Percentiles rank a stretch among this genome's conserved stretches.
phyloP scores from a whole-genome alignment of 345 rosid genomes.

The Heritiera fomes region DNA sequence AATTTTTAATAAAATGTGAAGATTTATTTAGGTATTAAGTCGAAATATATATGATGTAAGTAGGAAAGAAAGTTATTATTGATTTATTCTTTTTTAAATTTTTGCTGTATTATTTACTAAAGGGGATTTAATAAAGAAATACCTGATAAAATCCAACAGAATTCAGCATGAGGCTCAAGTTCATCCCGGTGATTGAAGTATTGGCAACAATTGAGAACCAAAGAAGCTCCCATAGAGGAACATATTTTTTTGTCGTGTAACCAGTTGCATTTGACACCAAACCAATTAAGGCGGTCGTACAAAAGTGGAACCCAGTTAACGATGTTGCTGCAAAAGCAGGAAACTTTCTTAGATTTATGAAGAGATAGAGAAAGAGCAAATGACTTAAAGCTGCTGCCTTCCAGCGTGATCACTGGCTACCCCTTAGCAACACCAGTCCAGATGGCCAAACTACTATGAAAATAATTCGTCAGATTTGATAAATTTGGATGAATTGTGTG shows the following conservation, averaged over 20 bases:
- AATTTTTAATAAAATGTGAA: too few relatives aligned
- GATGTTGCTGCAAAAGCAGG: slow-evolving; percentile 20
- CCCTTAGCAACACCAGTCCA: background rate
- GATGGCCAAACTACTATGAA: background rate
- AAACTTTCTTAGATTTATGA: background rate
- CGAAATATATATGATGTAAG: background rate
- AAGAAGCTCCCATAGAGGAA: slow-evolving; percentile 30
- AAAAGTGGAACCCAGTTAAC: slow-evolving; percentile 28
- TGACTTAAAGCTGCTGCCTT: background rate
- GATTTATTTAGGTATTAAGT: too few relatives aligned
- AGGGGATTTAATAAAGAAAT: background rate
- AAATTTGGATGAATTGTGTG: background rate
- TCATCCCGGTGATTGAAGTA: slow-evolving; percentile 31
- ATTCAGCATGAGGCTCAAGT: slow-evolving; percentile 28
- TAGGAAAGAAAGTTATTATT: background rate
- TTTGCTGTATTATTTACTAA: background rate
- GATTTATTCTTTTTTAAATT: too few relatives aligned
- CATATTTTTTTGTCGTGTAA: slow-evolving; percentile 13
- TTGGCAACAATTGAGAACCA: slow-evolving; percentile 31
- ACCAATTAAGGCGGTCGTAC: slow-evolving; percentile 24
- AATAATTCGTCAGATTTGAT: background rate
- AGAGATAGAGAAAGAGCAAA: too few relatives aligned
- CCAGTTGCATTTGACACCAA: slow-evolving; percentile 26
- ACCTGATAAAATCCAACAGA: slow-evolving; percentile 33
- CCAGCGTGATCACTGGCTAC: background rate